Percentiles rank a stretch among this genome's conserved stretches.
Evolutionary conservation across 2,329 filamentous ascomycete genomes (phyloP).

Genomic region (Coniella vitis): DNA sequence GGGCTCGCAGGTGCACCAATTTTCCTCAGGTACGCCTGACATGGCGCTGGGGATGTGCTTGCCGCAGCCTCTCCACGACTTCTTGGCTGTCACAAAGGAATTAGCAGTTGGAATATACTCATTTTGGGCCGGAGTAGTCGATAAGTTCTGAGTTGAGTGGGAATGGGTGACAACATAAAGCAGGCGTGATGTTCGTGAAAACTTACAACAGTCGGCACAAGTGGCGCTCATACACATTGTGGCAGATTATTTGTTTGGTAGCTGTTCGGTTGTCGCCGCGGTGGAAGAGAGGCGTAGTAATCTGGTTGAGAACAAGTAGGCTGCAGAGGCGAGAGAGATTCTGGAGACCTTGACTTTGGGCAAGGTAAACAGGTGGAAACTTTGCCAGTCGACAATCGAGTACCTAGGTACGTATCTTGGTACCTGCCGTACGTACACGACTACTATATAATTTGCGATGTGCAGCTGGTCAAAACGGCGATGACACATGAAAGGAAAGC

Average conservation of each 20-base stretch:
- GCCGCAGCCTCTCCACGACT: constrained; percentile 44
- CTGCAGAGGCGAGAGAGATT: no score
- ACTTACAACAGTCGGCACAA: constrained; percentile 36
- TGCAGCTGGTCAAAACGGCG: no score
- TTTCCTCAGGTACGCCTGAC: constrained; percentile 33
- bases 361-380: no score
- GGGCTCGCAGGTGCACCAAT: constrained; percentile 43
- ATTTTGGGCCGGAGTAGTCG: neutral
- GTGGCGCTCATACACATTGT: constrained; percentile 36
- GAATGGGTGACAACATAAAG: neutral
- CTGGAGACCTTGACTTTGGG: no score
- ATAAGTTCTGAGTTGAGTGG: neutral
- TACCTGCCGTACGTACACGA: no score
- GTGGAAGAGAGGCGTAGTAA: no score
- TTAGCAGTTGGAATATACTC: neutral
- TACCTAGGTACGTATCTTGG: no score
- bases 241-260: neutral
- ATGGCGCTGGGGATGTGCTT: constrained; percentile 40
- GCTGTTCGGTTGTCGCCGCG: neutral
- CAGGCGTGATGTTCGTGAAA: neutral
- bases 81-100: constrained; percentile 31
- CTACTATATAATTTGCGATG: no score
- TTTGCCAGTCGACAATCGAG: no score
- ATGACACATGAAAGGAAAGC: no score
- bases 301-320: no score